Conservation (phyloP, 2,329 filamentous ascomycete genomes). For the Fusarium lyarnte region DNA sequence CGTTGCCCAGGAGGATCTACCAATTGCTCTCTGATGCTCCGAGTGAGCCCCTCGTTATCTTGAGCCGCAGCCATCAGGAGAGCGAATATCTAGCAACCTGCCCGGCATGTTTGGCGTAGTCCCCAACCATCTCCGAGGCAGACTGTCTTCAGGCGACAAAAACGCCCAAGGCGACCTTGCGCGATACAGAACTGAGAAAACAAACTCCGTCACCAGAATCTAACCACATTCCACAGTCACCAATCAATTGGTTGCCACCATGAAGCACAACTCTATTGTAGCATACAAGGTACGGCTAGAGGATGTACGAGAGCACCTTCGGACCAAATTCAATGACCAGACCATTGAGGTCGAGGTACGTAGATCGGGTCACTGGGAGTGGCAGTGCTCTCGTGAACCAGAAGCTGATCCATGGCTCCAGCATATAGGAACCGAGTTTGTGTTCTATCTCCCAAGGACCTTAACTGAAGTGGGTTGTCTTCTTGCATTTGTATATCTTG, state of each 20-base stretch:
- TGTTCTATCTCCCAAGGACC: not conserved
- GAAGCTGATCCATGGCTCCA: not conserved
- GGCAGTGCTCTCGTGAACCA: not conserved
- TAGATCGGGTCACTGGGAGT: not conserved
- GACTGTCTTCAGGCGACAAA: not conserved
- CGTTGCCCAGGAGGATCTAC: not conserved
- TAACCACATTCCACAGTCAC: not conserved
- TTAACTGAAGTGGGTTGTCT: not conserved
- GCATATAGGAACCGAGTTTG: not conserved
- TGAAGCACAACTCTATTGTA: constrained; percentile 4
- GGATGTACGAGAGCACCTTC: not conserved
- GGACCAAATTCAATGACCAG: not conserved
- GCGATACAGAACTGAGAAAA: not conserved
- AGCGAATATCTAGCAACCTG: constrained; percentile 3
- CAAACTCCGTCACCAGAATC: not conserved
- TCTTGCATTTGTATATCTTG: not conserved
- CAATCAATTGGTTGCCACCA: not conserved
- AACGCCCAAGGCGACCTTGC: not conserved
- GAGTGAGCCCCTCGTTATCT: not conserved
- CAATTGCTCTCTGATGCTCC: not conserved
- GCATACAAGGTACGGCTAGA: constrained; percentile 11
- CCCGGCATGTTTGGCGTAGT: not conserved
- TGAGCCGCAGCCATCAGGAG: constrained; percentile 4
- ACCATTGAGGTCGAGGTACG: constrained; percentile 13
- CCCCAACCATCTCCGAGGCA: not conserved